Evolutionary conservation across 116 monocot species (phyloP), one percentile per base, ranked within the genome.

Genomic region (Dioscorea cayenensis): DNA sequence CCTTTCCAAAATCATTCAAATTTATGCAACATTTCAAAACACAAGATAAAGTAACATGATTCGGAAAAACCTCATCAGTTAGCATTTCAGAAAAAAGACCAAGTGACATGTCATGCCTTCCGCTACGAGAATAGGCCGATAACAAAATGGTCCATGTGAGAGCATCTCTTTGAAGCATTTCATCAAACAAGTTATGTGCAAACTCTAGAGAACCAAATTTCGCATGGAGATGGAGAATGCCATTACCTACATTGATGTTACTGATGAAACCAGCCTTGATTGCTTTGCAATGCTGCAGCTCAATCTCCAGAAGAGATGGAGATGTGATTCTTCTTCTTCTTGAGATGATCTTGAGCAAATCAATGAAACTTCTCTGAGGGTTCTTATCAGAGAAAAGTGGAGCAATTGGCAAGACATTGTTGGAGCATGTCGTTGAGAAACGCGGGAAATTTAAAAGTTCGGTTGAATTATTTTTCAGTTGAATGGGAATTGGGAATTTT

Each of bases 101-200:
- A 52, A 94, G 14, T 2, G 80, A 90, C 18, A 37, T 13, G 7
- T 72, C 77, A 43, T 75, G 43, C 12, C 21, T 25, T 2, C 76
- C 76, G 0, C 4, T 52, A 0, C 82, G 61, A 21, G 83, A 76
- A 51, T 73, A 87, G 13, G 77, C 79, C 3, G 90, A 75, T 18
- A 90, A 74, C 12, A 87, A 64, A 60, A 79, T 29, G 1, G 90
- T 85, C 85, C 85, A 94, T 7, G 67, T 73, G 36, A 76, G 68
- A 14, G 64, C 63, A 63, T 84, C 66, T 67, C 84, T 72, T 0
- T 74, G 48, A 19, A 67, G 21, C 3, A 82, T 78, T 84, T 90
- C 88, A 28, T 75, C 88, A 67, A 94, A 90, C 82, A 86, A 10
- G 43, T 80, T 71, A 36, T 65, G 76, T 1, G 88, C 94, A 38